Evolutionary conservation across 305 asterid genomes (phyloP), one percentile per base, ranked within the genome.

Genomic region (Nicotiana rustica): DNA sequence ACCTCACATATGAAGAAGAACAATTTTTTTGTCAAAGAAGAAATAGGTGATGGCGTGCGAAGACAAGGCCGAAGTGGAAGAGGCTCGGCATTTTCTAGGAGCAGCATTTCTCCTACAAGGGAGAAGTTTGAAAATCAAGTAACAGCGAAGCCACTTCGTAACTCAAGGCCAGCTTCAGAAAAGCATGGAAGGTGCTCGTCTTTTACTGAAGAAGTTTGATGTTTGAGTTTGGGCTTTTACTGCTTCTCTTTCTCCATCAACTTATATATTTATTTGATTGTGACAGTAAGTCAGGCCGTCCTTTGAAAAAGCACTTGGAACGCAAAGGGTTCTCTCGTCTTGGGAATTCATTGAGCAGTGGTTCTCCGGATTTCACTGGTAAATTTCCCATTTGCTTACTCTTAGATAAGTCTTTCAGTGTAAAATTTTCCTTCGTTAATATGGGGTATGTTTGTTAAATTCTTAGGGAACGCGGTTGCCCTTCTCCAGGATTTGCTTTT

Each of bases 31-130:
- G 84, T 82, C 83, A 95, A 92, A 86, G 99, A 94, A 85, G 97
- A 90, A 77, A 86, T 19, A 85, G 89, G 87, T 88, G 99, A 97
- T 88, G 95, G 96, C 56, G 94, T 92, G 86, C 92, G 96, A 82
- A 92, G 98, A 87, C 99, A 93, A 85, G 97, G 97, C 69, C 94
- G 97, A 62, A 97, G 90, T 88, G 98, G 97, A 81, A 93, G 99
- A 86, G 92, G 90, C 36, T 86, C 93, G 13, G 93, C 95, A 15
- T 89, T 91, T 93, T 91, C 98, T 62, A 91, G 97, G 92, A 87
- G 91, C 83, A 92, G 97, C 86, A 87, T 89, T 87, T 95, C 99
- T 65, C 99, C 98, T 4, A 89, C 88, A 61, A 87, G 91, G 81
- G 99, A 94, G 79, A 93, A 91, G 87, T 66, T 90, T 90, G 99